Percentiles rank a stretch among this genome's conserved stretches.
Conservation (phyloP, 306 rosid species). For the Parietaria judaica region DNA sequence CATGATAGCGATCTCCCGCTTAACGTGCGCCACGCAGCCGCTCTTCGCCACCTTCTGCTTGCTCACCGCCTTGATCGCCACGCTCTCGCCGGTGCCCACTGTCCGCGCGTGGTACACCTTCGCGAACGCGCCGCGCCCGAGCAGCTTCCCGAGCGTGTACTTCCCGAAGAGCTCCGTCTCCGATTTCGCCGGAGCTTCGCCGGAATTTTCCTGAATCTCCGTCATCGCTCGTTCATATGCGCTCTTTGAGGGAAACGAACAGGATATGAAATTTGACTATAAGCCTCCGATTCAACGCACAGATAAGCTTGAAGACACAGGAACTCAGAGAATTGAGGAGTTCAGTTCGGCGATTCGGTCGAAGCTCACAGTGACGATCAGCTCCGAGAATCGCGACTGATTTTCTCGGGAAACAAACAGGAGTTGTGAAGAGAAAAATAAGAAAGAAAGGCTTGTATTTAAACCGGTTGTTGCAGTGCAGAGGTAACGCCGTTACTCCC, state of each 20-base stretch:
- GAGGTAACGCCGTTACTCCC: neutral
- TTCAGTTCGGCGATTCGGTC: no score
- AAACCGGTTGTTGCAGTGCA: neutral
- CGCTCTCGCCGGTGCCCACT: slow-evolving; percentile 39
- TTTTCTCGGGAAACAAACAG: no score
- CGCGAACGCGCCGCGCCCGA: slow-evolving; percentile 71
- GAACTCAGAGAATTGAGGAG: no score
- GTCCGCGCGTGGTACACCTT: slow-evolving; percentile 71
- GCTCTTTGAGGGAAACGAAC: no score
- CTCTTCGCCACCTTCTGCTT: slow-evolving; percentile 33
- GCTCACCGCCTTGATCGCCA: slow-evolving; percentile 71
- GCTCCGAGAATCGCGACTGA: no score
- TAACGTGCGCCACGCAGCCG: slow-evolving; percentile 38
- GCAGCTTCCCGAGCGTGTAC: slow-evolving; percentile 41
- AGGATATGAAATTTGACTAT: no score
- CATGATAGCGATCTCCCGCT: slow-evolving; percentile 73
- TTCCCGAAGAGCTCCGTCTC: slow-evolving; percentile 30
- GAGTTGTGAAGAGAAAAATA: neutral
- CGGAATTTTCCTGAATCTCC: slow-evolving; percentile 7
- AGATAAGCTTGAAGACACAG: no score
- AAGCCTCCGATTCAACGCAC: no score
- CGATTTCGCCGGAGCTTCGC: neutral
- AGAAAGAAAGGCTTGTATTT: neutral
- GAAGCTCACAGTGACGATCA: no score
- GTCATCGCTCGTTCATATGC: slow-evolving; percentile 14